Evolutionary conservation across 331 rosid species (phyloP).

Genomic region (Dryas integrifolia): DNA sequence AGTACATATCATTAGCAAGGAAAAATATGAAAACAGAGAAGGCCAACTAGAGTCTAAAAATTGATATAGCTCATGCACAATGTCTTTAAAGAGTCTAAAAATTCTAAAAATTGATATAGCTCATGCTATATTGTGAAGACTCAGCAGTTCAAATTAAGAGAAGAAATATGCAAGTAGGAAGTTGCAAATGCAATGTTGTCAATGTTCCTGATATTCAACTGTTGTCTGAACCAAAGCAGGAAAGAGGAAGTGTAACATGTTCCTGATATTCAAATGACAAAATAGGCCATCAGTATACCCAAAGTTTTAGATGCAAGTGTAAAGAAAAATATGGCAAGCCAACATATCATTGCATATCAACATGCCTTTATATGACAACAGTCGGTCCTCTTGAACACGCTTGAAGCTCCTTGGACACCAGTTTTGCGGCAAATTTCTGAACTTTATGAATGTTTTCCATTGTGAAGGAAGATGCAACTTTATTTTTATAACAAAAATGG

Average conservation of each 20-base stretch:
- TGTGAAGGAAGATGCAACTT: slow-evolving; percentile 50
- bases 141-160: not conserved
- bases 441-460: slow-evolving; percentile 55
- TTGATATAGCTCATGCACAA: too few relatives aligned
- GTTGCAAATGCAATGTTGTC: not conserved
- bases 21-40: not conserved
- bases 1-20: not conserved
- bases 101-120: not conserved
- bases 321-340: slow-evolving; percentile 1
- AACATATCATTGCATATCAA: not conserved
- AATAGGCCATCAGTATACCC: not conserved
- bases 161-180: not conserved
- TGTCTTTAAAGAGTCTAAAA: too few relatives aligned
- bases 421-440: slow-evolving; percentile 63
- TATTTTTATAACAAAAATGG: not conserved
- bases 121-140: not conserved
- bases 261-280: slow-evolving; percentile 26
- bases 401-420: slow-evolving; percentile 56
- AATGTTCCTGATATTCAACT: not conserved
- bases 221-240: not conserved
- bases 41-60: not conserved
- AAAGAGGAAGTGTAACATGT: slow-evolving; percentile 3
- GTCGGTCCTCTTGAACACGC: slow-evolving; percentile 33
- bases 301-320: slow-evolving; percentile 5
- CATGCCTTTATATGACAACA: slow-evolving; percentile 34